These are phyloP conservation scores for Fagus sylvatica DNA, from an alignment of 306 rosid species.

Conservation along the genomic window DNA sequence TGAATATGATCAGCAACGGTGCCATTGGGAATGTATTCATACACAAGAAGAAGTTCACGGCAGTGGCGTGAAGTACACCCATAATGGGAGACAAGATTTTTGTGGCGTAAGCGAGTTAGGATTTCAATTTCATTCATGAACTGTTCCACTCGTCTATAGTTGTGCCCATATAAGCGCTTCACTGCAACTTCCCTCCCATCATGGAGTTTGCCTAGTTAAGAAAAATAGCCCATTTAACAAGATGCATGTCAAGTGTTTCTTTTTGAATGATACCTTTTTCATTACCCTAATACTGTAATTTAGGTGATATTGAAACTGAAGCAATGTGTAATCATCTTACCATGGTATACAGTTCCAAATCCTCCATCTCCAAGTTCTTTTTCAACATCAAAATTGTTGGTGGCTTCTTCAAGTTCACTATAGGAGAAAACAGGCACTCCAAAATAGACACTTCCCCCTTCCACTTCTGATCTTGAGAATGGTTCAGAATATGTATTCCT, in stretches of 20 bases:
- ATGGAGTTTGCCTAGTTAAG: slow-evolving; percentile 53
- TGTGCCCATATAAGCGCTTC: slow-evolving; percentile 63
- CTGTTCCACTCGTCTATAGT: slow-evolving; percentile 50
- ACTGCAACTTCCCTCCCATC: slow-evolving; percentile 91
- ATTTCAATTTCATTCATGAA: slow-evolving; percentile 64
- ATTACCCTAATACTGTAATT: too few species aligned
- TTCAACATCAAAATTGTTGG: slow-evolving; percentile 36
- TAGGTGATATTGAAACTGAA: too few species aligned
- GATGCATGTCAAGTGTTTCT: too few species aligned
- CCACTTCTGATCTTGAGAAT: slow-evolving; percentile 29
- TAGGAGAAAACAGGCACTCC: slow-evolving; percentile 39
- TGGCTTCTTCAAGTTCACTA: slow-evolving; percentile 40
- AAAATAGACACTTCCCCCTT: slow-evolving; percentile 24
- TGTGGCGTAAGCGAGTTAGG: slow-evolving; percentile 61
- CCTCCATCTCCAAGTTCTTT: slow-evolving; percentile 56
- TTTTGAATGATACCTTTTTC: too few species aligned
- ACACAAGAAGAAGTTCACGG: slow-evolving; percentile 66
- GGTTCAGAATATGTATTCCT: slow-evolving; percentile 30
- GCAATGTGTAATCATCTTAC: too few species aligned
- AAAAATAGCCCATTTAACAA: slow-evolving; percentile 11
- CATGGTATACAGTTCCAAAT: slow-evolving; percentile 28
- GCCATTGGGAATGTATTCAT: slow-evolving; percentile 74
- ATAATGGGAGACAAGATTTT: slow-evolving; percentile 64
- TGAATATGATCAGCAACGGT: slow-evolving; percentile 79
- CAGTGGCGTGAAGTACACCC: slow-evolving; percentile 71